These are phyloP conservation scores for Letharia lupina DNA, from an alignment of 495 filamentous ascomycete species.

Conservation along the genomic window DNA sequence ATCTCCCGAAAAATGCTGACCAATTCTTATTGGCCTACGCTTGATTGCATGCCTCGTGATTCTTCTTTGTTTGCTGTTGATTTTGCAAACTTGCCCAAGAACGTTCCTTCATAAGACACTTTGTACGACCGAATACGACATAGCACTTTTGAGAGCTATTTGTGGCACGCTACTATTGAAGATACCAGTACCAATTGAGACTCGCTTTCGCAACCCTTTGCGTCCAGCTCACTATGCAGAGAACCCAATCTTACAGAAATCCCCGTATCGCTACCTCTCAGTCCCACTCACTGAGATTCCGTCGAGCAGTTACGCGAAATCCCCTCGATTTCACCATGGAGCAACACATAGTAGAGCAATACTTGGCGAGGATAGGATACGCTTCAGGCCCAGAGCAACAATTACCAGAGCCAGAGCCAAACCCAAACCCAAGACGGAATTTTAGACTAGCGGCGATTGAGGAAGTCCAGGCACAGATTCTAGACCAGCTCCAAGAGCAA, in stretches of 20 bases:
- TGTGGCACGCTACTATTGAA: neutral
- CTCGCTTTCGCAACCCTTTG: neutral
- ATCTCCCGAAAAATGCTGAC: neutral
- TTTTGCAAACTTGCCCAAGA: neutral
- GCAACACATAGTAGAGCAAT: neutral
- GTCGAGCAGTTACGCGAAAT: neutral
- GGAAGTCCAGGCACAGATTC: neutral
- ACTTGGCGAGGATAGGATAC: constrained; percentile 1
- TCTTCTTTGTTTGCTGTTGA: neutral
- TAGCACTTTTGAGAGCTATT: neutral
- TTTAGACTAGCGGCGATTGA: neutral
- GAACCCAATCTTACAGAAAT: neutral
- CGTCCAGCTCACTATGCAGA: neutral
- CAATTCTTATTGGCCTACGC: neutral
- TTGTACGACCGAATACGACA: neutral
- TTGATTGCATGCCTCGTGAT: neutral
- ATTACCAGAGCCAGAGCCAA: neutral
- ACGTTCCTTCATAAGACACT: neutral
- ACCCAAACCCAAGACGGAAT: neutral
- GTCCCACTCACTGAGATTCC: neutral
- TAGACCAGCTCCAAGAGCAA: neutral
- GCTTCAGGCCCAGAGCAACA: neutral
- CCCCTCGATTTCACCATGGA: neutral
- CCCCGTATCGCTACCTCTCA: neutral
- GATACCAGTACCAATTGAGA: neutral